A percentile compares a stretch with the other conserved stretches of the same genome.
These are phyloP conservation scores for Botrytis tulipae DNA, from an alignment of 2,329 filamentous ascomycete species.

Conservation along the genomic window DNA sequence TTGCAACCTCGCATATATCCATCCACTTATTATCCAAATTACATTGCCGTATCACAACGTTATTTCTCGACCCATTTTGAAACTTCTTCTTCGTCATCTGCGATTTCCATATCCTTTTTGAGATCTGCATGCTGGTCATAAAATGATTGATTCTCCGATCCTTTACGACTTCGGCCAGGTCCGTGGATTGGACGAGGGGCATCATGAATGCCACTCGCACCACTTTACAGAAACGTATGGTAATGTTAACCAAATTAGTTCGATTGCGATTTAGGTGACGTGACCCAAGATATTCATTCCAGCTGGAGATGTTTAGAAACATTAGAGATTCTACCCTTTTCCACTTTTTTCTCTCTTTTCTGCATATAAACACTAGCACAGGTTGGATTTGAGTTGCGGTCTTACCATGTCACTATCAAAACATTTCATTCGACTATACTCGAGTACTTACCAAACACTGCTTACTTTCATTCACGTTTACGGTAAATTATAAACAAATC, in stretches of 20 bases:
- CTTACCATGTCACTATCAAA: background rate
- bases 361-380: background rate
- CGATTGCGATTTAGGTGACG: background rate
- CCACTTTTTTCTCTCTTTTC: background rate
- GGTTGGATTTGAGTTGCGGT: background rate
- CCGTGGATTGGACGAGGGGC: background rate
- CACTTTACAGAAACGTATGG: background rate
- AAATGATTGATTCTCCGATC: background rate
- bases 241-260: background rate
- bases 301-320: background rate
- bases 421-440: background rate
- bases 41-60: background rate
- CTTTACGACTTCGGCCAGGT: background rate
- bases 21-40: constrained; percentile 9
- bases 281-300: background rate
- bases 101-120: background rate
- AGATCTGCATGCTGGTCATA: constrained; percentile 5
- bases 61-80: background rate
- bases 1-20: background rate
- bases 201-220: background rate
- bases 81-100: background rate
- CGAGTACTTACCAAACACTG: background rate
- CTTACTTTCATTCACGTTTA: background rate
- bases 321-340: background rate
- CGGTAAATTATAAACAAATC: background rate